Percentiles rank a stretch among this genome's conserved stretches.
These are phyloP conservation scores for Globisporangium paroecandrum DNA, from an alignment of 352 stramenopile genomes.

Conservation along the genomic window DNA sequence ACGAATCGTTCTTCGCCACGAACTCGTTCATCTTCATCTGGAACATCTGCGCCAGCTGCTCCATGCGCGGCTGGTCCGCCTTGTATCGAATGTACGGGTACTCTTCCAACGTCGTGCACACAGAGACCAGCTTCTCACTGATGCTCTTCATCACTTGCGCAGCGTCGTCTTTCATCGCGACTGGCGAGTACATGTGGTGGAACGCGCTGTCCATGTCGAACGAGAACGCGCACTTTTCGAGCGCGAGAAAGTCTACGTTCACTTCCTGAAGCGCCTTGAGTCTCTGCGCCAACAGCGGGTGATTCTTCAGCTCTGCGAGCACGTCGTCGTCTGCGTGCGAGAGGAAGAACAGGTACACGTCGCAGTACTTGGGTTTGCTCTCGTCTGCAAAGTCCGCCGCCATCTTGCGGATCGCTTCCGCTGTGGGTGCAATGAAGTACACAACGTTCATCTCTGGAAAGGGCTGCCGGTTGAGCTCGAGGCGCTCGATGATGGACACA, in stretches of 20 bases:
- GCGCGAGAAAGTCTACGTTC: constrained; percentile 95
- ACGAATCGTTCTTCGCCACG: constrained; percentile 86
- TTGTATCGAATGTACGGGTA: constrained; percentile 96
- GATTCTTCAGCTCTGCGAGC: constrained; percentile 85
- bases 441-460: constrained; percentile 96
- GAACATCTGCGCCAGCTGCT: constrained; percentile 89
- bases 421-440: constrained; percentile 93
- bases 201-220: constrained; percentile 89
- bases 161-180: constrained; percentile 36
- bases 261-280: constrained; percentile 92
- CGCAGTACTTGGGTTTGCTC: constrained; percentile 90
- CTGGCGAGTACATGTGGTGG: constrained; percentile 75
- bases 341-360: constrained; percentile 94
- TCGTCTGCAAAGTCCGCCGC: constrained; percentile 78
- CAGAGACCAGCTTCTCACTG: constrained; percentile 92
- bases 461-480: constrained; percentile 93
- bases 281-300: constrained; percentile 69
- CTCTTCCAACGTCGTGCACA: constrained; percentile 96
- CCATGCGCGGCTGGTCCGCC: constrained; percentile 74
- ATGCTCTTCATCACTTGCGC: constrained; percentile 53
- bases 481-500: constrained; percentile 94
- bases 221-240: constrained; percentile 93
- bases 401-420: constrained; percentile 80
- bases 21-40: constrained; percentile 96
- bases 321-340: constrained; percentile 70